Conservation (phyloP, 345 rosid genomes). For the Populus davidiana region DNA sequence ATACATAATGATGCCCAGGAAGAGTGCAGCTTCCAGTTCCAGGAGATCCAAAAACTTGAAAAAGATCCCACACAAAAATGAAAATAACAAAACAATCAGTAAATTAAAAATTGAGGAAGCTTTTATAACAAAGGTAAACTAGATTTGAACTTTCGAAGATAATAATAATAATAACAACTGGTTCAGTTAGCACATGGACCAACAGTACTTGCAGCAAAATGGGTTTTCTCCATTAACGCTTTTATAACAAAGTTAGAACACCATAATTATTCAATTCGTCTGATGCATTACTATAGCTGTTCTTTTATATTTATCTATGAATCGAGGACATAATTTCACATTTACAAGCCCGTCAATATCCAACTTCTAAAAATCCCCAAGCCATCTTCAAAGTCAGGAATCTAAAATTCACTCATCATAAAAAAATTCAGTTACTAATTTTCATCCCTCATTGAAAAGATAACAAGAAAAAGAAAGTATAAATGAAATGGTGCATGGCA, state of each 20-base stretch:
- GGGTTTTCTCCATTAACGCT: neutral
- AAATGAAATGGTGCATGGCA: slow-evolving; percentile 5
- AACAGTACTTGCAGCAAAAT: neutral
- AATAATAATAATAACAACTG: no score
- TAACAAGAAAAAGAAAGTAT: neutral
- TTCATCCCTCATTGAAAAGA: neutral
- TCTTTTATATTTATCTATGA: neutral
- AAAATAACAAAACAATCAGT: neutral
- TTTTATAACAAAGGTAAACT: neutral
- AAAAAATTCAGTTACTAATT: neutral
- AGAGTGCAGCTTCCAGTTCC: slow-evolving; percentile 64
- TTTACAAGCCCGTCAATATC: neutral
- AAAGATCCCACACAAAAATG: neutral
- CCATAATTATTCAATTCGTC: neutral
- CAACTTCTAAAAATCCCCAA: neutral
- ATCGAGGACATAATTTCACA: neutral
- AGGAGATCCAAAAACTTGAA: slow-evolving; percentile 69
- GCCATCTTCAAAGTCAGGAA: neutral
- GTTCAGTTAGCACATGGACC: neutral
- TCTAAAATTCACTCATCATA: neutral
- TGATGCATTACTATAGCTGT: neutral
- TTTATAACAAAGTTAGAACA: neutral
- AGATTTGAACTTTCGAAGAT: neutral
- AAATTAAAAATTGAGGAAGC: slow-evolving; percentile 1
- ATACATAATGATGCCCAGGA: slow-evolving; percentile 56